These are phyloP conservation scores for Plasmodium sp. DNA, from an alignment of 169 alveolate species.

Conservation along the genomic window DNA sequence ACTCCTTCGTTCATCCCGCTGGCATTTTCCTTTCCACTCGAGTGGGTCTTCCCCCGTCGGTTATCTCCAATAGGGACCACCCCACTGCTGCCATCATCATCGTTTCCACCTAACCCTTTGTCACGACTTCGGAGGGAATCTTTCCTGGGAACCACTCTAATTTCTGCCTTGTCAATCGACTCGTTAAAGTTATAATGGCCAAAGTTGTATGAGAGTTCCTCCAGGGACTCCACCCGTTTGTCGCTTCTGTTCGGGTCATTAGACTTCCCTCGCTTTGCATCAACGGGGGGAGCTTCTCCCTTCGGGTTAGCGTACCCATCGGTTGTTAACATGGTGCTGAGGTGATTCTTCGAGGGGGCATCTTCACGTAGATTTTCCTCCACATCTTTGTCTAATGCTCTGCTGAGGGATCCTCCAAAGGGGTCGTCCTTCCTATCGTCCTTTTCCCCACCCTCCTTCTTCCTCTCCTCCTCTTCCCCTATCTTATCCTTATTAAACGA, in stretches of 20 bases:
- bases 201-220: background rate
- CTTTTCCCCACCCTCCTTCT: background rate
- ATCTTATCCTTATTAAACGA: conserved; percentile 16
- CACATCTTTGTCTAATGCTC: background rate
- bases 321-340: background rate
- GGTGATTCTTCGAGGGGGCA: background rate
- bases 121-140: background rate
- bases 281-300: background rate
- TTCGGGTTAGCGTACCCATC: background rate
- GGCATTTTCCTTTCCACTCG: background rate
- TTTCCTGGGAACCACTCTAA: background rate
- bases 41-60: background rate
- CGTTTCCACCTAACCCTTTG: background rate
- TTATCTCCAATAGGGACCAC: background rate
- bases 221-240: background rate
- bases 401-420: background rate
- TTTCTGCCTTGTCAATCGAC: background rate
- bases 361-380: background rate
- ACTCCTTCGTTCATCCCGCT: background rate
- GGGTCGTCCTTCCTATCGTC: background rate
- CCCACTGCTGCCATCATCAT: background rate
- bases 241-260: background rate
- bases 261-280: background rate
- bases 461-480: background rate
- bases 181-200: background rate